These are phyloP conservation scores for Rheum nobile DNA, from an alignment of 148 eudicot genomes.

Conservation along the genomic window DNA sequence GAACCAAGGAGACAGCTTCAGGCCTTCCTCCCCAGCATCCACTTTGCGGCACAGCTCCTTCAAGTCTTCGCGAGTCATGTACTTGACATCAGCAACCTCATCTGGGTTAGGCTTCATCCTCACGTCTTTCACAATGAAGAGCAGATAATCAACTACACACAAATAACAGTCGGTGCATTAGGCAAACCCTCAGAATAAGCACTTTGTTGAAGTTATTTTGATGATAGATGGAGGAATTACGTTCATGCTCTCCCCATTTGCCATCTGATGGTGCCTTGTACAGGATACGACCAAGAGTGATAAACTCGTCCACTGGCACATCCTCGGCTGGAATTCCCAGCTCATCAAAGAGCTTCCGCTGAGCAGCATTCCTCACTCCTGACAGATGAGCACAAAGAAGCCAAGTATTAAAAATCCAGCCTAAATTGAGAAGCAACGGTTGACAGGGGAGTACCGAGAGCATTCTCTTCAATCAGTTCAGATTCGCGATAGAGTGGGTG, in stretches of 20 bases:
- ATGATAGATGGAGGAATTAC: conserved; percentile 23
- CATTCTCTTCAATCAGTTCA: conserved; percentile 64
- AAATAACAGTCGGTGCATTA: background rate
- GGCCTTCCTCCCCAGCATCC: conserved; percentile 85
- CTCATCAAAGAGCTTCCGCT: conserved; percentile 91
- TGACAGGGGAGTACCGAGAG: conserved; percentile 42
- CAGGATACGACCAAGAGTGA: conserved; percentile 78
- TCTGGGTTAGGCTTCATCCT: conserved; percentile 72
- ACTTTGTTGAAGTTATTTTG: background rate
- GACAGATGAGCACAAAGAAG: background rate
- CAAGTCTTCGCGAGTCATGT: conserved; percentile 57
- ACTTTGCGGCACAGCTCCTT: conserved; percentile 74
- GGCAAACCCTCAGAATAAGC: background rate
- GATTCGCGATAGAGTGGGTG: conserved; percentile 82
- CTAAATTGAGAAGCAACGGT: too few relatives aligned
- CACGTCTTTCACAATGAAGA: conserved; percentile 77
- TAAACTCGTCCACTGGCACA: conserved; percentile 84
- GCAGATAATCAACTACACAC: conserved; percentile 74
- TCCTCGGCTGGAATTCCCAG: conserved; percentile 88
- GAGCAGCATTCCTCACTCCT: conserved; percentile 98
- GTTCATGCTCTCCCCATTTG: conserved; percentile 98
- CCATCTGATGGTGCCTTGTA: conserved; percentile 99
- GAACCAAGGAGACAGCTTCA: conserved; percentile 95
- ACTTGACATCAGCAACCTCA: conserved; percentile 72
- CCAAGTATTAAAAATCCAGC: too few relatives aligned